A percentile compares a stretch with the other conserved stretches of the same genome.
phyloP scores from a whole-genome alignment of 352 stramenopile genomes.

The Pythium sp. region DNA sequence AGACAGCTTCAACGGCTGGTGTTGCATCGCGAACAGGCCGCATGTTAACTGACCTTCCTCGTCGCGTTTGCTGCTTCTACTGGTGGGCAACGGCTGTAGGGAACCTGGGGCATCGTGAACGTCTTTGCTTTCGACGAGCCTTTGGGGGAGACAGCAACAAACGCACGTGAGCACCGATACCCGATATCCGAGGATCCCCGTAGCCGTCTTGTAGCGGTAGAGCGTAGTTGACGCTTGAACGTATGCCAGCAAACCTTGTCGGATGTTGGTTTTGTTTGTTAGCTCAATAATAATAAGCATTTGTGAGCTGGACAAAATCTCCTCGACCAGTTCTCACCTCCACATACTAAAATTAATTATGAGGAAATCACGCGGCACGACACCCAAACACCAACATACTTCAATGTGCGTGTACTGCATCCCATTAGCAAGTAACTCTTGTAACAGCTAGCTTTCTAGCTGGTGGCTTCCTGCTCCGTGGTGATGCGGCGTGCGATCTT shows the following conservation, averaged over 20 bases:
- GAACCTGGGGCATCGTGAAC: neutral
- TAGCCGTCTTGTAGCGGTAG: too few species aligned
- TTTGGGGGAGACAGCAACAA: neutral
- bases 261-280: too few species aligned
- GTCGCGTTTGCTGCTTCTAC: neutral
- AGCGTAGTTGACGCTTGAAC: too few species aligned
- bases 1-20: neutral
- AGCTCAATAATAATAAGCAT: neutral
- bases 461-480: slow-evolving; percentile 27
- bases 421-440: neutral
- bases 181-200: too few species aligned
- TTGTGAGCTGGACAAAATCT: neutral
- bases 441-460: neutral
- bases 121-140: neutral
- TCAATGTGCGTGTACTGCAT: neutral
- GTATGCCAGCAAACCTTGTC: too few species aligned
- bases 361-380: neutral
- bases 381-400: neutral
- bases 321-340: neutral
- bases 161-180: neutral
- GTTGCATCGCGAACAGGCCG: neutral
- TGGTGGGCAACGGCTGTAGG: too few species aligned
- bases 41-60: neutral
- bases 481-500: slow-evolving; percentile 37
- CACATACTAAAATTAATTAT: neutral